Evolutionary conservation across 306 rosid genomes (phyloP).

Genomic region (Hylodesmum podocarpum): DNA sequence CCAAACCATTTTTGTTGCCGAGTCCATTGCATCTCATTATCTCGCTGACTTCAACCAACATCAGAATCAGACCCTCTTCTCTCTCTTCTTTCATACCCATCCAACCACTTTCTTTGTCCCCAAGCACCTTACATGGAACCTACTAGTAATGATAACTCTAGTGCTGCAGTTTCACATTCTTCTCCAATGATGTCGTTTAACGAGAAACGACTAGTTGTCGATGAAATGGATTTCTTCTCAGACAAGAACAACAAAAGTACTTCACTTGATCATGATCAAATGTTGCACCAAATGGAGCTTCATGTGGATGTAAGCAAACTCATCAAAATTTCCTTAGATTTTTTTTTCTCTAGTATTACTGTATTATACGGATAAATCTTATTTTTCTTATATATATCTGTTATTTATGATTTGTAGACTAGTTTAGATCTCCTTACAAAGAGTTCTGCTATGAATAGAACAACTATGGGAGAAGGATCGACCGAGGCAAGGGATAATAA

Average conservation of each 20-base stretch:
- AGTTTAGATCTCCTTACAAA: constrained; percentile 52
- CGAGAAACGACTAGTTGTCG: constrained; percentile 29
- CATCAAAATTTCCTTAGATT: background rate
- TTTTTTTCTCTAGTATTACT: background rate
- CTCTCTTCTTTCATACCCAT: constrained; percentile 30
- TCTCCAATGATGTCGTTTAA: constrained; percentile 13
- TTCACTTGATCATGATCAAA: constrained; percentile 2
- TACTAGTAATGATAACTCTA: constrained; percentile 4
- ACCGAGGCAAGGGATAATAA: constrained; percentile 24
- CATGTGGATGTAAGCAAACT: constrained; percentile 41
- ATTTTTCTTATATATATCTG: background rate
- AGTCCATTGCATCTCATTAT: constrained; percentile 50
- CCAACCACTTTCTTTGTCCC: background rate
- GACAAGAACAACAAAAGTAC: background rate
- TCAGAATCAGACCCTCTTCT: background rate
- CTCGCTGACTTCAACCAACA: constrained; percentile 38
- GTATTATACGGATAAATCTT: background rate
- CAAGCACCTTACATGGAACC: constrained; percentile 30
- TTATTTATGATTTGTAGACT: constrained; percentile 39
- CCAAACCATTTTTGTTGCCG: constrained; percentile 62
- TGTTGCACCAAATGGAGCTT: constrained; percentile 23
- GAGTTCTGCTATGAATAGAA: constrained; percentile 32
- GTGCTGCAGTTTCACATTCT: background rate
- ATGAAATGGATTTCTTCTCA: constrained; percentile 61
- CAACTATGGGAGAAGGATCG: constrained; percentile 37